These are phyloP conservation scores for Phytophthora cactorum DNA, from an alignment of 352 stramenopile genomes.

Conservation along the genomic window DNA sequence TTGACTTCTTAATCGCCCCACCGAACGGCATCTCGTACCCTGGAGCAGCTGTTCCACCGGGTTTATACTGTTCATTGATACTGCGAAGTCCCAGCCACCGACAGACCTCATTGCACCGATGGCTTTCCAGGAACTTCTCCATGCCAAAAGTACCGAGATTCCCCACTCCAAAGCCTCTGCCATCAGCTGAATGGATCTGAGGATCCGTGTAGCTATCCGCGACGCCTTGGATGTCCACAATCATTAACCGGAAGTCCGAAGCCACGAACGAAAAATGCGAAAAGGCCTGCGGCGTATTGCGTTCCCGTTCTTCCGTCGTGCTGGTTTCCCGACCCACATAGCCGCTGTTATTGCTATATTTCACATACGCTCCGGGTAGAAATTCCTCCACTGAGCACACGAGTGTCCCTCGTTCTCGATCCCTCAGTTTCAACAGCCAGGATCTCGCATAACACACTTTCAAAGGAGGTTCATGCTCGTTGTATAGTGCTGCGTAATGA, in stretches of 20 bases:
- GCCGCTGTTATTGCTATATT: slow-evolving; percentile 90
- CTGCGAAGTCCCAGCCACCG: slow-evolving; percentile 77
- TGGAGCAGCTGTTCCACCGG: slow-evolving; percentile 75
- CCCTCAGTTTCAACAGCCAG: slow-evolving; percentile 78
- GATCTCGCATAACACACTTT: slow-evolving; percentile 86
- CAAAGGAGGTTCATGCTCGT: slow-evolving; percentile 81
- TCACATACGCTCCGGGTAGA: slow-evolving; percentile 80
- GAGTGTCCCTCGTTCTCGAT: slow-evolving; percentile 54
- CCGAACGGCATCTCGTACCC: slow-evolving; percentile 84
- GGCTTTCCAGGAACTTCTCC: slow-evolving; percentile 88
- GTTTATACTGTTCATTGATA: slow-evolving; percentile 83
- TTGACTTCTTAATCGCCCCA: slow-evolving; percentile 83
- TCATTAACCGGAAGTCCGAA: slow-evolving; percentile 86
- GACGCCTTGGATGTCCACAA: slow-evolving; percentile 88
- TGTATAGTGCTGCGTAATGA: slow-evolving; percentile 88
- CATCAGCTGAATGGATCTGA: slow-evolving; percentile 84
- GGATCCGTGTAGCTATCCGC: slow-evolving; percentile 87
- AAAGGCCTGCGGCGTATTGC: slow-evolving; percentile 86
- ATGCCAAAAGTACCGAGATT: slow-evolving; percentile 88
- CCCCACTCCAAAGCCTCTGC: slow-evolving; percentile 80
- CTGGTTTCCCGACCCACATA: slow-evolving; percentile 84
- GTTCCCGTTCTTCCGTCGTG: slow-evolving; percentile 80
- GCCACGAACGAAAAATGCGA: slow-evolving; percentile 88
- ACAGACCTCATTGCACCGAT: slow-evolving; percentile 90
- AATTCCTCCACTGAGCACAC: slow-evolving; percentile 86